Conservation (phyloP, 768 basidiomycete species). For the Cyclocybe cylindracea region DNA sequence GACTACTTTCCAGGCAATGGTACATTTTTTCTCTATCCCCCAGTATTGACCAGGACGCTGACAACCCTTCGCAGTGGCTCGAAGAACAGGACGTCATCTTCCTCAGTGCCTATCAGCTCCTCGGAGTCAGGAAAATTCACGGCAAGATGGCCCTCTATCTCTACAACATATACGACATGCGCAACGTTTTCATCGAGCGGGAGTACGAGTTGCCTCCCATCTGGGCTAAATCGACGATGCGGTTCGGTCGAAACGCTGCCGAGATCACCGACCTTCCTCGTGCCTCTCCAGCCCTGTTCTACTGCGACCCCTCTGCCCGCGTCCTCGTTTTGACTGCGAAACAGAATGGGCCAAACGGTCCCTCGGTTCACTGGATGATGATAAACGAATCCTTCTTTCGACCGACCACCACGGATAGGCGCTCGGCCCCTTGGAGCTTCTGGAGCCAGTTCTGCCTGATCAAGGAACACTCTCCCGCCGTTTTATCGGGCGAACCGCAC, state of each 20-base stretch:
- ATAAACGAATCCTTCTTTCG: slow-evolving; percentile 55
- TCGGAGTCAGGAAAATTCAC: slow-evolving; percentile 39
- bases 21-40: slow-evolving; percentile 18
- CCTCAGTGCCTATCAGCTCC: slow-evolving; percentile 43
- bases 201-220: slow-evolving; percentile 58
- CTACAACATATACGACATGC: slow-evolving; percentile 47
- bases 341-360: slow-evolving; percentile 31
- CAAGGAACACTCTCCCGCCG: slow-evolving; percentile 35
- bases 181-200: slow-evolving; percentile 40
- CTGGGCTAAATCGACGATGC: slow-evolving; percentile 49
- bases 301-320: slow-evolving; percentile 52
- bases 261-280: slow-evolving; percentile 35
- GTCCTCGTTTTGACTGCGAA: slow-evolving; percentile 50
- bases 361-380: slow-evolving; percentile 48
- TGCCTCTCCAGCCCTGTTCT: slow-evolving; percentile 52
- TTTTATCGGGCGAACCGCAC: slow-evolving; percentile 36
- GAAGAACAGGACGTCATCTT: slow-evolving; percentile 49
- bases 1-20: slow-evolving; percentile 47
- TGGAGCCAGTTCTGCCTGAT: slow-evolving; percentile 56
- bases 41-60: slow-evolving; percentile 1
- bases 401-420: slow-evolving; percentile 42
- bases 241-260: slow-evolving; percentile 49
- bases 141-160: slow-evolving; percentile 41
- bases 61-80: slow-evolving; percentile 41
- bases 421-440: slow-evolving; percentile 51